Evolutionary conservation across 257 asterid species (phyloP).

Genomic region (Mitragyna speciosa): DNA sequence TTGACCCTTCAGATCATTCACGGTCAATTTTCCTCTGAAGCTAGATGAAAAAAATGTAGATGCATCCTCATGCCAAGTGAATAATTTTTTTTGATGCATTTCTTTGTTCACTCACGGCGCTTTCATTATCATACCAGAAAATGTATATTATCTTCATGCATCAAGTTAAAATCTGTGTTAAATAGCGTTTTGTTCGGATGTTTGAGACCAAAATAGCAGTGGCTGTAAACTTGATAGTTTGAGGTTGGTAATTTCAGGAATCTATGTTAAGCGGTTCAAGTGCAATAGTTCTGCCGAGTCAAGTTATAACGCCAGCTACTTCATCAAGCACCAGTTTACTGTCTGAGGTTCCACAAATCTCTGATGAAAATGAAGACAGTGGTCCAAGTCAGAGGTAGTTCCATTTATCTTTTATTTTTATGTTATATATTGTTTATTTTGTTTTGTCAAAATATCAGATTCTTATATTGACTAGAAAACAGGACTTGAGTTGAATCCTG

Average conservation of each 20-base stretch:
- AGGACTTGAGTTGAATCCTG: background rate
- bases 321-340: background rate
- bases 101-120: too few species aligned
- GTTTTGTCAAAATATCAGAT: background rate
- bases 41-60: background rate
- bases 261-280: background rate
- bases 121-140: background rate
- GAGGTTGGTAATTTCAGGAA: background rate
- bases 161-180: background rate
- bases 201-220: background rate
- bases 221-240: background rate
- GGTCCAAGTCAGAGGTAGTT: background rate
- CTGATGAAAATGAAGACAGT: background rate
- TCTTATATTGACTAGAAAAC: background rate
- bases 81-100: too few species aligned
- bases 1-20: background rate
- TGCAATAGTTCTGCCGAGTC: background rate
- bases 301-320: background rate
- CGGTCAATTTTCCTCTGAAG: background rate
- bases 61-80: background rate
- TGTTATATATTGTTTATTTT: too few species aligned
- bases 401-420: background rate
- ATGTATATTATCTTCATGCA: background rate
- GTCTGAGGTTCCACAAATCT: background rate
- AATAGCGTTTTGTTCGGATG: background rate